Base-by-base conservation (phyloP, 2,329 filamentous ascomycete genomes). In the Nothopassalora personata region DNA sequence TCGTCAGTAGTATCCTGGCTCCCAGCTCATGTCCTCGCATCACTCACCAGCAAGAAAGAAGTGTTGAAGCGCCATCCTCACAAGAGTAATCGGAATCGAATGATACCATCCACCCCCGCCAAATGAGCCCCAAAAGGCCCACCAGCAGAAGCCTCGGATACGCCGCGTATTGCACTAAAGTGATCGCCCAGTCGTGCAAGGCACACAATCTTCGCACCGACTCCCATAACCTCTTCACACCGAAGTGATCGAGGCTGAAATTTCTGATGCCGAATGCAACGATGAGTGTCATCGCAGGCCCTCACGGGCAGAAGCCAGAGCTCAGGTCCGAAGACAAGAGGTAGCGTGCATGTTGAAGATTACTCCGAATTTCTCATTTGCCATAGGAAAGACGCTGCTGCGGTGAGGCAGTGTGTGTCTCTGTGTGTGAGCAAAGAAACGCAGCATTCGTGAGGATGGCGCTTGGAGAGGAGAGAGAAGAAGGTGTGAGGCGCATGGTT, bases 291-390 rank as follows among this genome's bases (percentile, higher is more conserved):
- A 89, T 88, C 89, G 84, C 84, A 87, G 88, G 83, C 88, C 89
- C 88, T 93, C 82, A 83, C 89, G 86, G 88, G 88, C 87, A 89
- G 90, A 75, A 73, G 75, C 73, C 75, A 76, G 71, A 72, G 70
- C 73, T 59, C 33, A 34, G 33, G 57, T 67, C 66, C 58, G 59
- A 60, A 62, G 55, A 52, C 9, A 30, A 34, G 49, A 51, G 49
- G n/a, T 51, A 19, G 55, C 63, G 58, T 63, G 64, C 57, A 48
- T 34, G 72, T 74, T 91, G 89, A 90, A 92, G 89, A 92, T 86
- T 94, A 89, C 90, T 94, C 90, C 90, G 90, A 94, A 93, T 94
- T 94, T 94, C 90, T 91, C 90, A 92, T 91, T 91, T 92, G 90
- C 90, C 79, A 76, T 64, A 63, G 28, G 18, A 8, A 59, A 57